Evolutionary conservation across 2,329 filamentous ascomycete genomes (phyloP), one percentile per base, ranked within the genome.

Genomic region (Emydomyces testavorans): DNA sequence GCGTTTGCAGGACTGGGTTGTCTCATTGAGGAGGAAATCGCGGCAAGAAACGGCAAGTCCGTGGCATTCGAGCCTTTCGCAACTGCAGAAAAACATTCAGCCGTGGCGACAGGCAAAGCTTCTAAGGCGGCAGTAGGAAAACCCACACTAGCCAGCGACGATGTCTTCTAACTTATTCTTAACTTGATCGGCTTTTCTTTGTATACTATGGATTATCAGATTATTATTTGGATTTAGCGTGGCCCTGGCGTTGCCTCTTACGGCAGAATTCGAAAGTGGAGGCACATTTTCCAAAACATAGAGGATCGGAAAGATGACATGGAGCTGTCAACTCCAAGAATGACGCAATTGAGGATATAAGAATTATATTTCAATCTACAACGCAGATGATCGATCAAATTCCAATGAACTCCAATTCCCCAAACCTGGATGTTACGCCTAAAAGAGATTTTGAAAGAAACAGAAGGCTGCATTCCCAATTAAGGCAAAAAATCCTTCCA

Each of bases 1-100:
- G 88, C 90, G 0, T 96, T 95, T 66, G 80, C 85, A 0, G 92
- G 93, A 0, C 65, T 98, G 51, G 87, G 85, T 0, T 85, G 94
- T 35, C 93, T 94, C 57, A 72, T 98, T 35, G 82, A 78, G 29
- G 87, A 95, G 38, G 89, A 94, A 60, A 58, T 71, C 15, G 48
- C 62, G 1, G 54, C 60, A 31, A 56, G 64, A 35, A 59, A 65
- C 53, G 31, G 40, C 51, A 28, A n/a, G n/a, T 51, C 41, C 48
- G 51, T 54, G 26, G 28, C 54, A 6, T 53, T 54, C 3, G 35
- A 43, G 5, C 52, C 58, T 13, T 57, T 57, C 20, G 52, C 60
- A 18, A 45, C 57, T 6, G 54, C 59, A 13, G 53, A 60, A 32
- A 56, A 58, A 8, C 56, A 62, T 48, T 58, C 62, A 23, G 53